Conservation (phyloP, 176 grass and related monocot species). For the Bromus sterilis region DNA sequence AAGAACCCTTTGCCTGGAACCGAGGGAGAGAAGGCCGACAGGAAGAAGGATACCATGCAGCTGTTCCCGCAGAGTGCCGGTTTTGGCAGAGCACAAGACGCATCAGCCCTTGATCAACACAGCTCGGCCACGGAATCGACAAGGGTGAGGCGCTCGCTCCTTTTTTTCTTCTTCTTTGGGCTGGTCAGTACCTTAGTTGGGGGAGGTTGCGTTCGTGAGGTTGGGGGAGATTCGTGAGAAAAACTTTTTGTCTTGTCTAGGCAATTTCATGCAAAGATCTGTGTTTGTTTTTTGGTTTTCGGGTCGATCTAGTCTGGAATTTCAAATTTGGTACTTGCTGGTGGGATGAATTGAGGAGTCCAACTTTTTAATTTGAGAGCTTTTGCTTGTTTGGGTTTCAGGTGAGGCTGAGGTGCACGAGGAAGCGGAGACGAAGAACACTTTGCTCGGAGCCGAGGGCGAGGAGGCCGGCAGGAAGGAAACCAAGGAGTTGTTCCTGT, state of each 20-base stretch:
- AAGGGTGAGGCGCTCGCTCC: conserved; percentile 38
- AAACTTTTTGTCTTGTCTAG: neutral
- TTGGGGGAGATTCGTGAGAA: neutral
- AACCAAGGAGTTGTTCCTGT: conserved; percentile 78
- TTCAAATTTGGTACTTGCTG: neutral
- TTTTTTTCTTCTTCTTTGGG: neutral
- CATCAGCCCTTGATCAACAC: too few relatives aligned
- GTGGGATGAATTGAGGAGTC: neutral
- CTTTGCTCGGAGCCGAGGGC: conserved; percentile 37
- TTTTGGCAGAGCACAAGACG: too few relatives aligned
- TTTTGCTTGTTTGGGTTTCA: conserved; percentile 35
- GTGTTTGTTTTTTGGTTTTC: neutral
- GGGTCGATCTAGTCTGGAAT: neutral
- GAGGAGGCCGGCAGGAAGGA: conserved; percentile 41
- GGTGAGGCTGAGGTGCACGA: conserved; percentile 35
- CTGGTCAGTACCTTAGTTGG: neutral
- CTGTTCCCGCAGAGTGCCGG: too few relatives aligned
- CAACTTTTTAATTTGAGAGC: conserved; percentile 7
- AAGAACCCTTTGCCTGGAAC: too few relatives aligned
- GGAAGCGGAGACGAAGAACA: conserved; percentile 39
- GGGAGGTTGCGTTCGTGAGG: too few relatives aligned
- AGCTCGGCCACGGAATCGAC: conserved; percentile 54
- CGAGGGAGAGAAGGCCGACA: too few relatives aligned
- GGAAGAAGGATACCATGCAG: too few relatives aligned
- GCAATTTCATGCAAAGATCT: conserved; percentile 21